phyloP scores from a whole-genome alignment of 208 protist genomes.

The Leishmania amazonensis region DNA sequence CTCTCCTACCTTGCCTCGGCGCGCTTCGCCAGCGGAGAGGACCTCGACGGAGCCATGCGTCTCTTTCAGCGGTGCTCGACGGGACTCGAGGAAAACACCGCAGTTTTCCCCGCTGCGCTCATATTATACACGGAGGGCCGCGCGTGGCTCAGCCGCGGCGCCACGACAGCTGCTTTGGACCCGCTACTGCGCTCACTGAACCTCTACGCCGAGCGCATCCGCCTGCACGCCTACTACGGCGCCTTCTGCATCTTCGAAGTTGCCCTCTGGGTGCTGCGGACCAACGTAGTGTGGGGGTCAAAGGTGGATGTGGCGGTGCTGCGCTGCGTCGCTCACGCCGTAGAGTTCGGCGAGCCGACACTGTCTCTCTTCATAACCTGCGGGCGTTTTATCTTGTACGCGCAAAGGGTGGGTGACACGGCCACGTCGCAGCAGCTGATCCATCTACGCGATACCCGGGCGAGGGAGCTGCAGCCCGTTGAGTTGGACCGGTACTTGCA shows the following conservation, averaged over 20 bases:
- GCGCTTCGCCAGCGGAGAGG: constrained; percentile 30
- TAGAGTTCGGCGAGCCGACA: constrained; percentile 44
- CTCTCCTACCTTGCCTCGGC: constrained; percentile 21
- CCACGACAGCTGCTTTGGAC: constrained; percentile 33
- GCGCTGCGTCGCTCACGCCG: constrained; percentile 31
- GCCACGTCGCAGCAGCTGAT: constrained; percentile 37
- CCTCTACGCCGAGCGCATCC: constrained; percentile 24
- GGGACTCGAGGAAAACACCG: constrained; percentile 14
- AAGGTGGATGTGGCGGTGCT: constrained; percentile 37
- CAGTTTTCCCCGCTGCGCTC: constrained; percentile 2
- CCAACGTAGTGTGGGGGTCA: constrained; percentile 23
- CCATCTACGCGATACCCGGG: constrained; percentile 28
- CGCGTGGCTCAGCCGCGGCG: constrained; percentile 28
- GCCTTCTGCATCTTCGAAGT: constrained; percentile 47
- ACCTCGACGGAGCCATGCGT: constrained; percentile 25
- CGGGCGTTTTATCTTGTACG: constrained; percentile 40
- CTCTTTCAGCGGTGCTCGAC: constrained; percentile 31
- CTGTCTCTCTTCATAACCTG: constrained; percentile 48
- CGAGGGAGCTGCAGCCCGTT: constrained; percentile 34
- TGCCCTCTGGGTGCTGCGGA: constrained; percentile 30
- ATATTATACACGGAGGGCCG: constrained; percentile 30
- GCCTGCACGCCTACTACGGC: constrained; percentile 50
- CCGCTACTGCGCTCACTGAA: constrained; percentile 35
- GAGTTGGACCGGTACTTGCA: constrained; percentile 34
- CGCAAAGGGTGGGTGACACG: constrained; percentile 32